A percentile compares a stretch with the other conserved stretches of the same genome.
phyloP scores from a whole-genome alignment of 257 asterid genomes.

The Jacaranda mimosifolia region DNA sequence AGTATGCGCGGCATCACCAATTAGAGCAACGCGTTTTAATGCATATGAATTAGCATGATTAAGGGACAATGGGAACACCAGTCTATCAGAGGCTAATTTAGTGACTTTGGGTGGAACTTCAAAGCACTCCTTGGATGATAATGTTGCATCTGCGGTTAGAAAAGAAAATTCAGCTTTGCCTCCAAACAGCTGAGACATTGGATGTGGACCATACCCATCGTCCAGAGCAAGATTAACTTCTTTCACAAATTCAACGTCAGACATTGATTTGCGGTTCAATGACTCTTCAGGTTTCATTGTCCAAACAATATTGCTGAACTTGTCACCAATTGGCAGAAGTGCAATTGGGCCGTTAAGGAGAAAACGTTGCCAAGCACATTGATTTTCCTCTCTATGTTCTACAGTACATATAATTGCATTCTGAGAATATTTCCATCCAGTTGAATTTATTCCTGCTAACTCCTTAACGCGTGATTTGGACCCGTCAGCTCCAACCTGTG shows the following conservation, averaged over 20 bases:
- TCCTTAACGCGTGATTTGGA: conserved; percentile 93
- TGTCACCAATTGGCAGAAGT: conserved; percentile 85
- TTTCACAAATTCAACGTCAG: conserved; percentile 68
- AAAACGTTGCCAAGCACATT: conserved; percentile 95
- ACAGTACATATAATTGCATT: conserved; percentile 92
- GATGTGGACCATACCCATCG: conserved; percentile 83
- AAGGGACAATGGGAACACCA: conserved; percentile 92
- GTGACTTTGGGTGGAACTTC: conserved; percentile 79
- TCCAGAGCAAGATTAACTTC: conserved; percentile 77
- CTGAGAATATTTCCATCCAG: conserved; percentile 95
- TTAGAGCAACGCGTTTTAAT: conserved; percentile 65
- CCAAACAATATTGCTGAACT: conserved; percentile 96
- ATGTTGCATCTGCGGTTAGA: conserved; percentile 52
- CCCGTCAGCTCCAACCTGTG: conserved; percentile 97
- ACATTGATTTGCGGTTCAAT: conserved; percentile 62
- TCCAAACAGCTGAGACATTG: conserved; percentile 56
- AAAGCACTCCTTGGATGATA: conserved; percentile 65
- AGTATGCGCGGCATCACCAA: conserved; percentile 98
- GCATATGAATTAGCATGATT: conserved; percentile 81
- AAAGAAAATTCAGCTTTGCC: conserved; percentile 59
- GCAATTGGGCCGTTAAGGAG: conserved; percentile 93
- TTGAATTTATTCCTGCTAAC: conserved; percentile 82
- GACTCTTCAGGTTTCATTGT: conserved; percentile 90
- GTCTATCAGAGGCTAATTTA: conserved; percentile 73
- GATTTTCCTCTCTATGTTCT: conserved; percentile 65